phyloP scores from a whole-genome alignment of 345 rosid species.

The Brassica rapa region DNA sequence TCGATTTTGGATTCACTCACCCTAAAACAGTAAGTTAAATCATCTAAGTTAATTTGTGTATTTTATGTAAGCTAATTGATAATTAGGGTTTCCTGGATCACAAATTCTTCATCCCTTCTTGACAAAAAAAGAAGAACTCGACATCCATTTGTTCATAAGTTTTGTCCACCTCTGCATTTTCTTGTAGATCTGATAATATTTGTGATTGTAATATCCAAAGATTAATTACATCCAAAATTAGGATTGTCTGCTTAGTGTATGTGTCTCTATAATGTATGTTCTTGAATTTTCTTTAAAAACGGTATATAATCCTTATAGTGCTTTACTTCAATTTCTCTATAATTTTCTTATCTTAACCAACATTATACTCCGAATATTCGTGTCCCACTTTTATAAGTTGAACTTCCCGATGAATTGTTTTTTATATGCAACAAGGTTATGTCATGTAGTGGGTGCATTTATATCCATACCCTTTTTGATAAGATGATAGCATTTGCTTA shows the following conservation, averaged over 20 bases:
- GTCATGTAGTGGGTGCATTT: constrained; percentile 36
- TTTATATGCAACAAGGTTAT: constrained; percentile 29
- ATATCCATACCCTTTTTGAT: constrained; percentile 31
- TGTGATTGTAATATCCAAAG: constrained; percentile 9
- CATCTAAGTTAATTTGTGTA: background rate
- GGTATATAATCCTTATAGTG: background rate
- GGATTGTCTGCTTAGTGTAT: constrained; percentile 9
- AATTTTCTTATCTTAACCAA: background rate
- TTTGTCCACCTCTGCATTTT: constrained; percentile 1
- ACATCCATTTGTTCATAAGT: background rate
- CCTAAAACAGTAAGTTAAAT: constrained; percentile 26
- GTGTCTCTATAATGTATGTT: background rate
- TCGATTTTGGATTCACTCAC: constrained; percentile 18
- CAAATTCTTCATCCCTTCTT: constrained; percentile 2
- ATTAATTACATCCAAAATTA: constrained; percentile 9
- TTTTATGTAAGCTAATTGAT: background rate
- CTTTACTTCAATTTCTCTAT: background rate
- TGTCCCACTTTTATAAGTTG: background rate
- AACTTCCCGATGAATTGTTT: constrained; percentile 2
- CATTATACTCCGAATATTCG: constrained; percentile 18
- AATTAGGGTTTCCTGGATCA: constrained; percentile 36
- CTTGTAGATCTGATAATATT: constrained; percentile 29
- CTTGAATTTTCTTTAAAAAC: background rate
- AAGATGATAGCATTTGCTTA: constrained; percentile 30
- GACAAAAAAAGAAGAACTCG: too few species aligned